These are phyloP conservation scores for Aspergillus sojae DNA, from an alignment of 2,329 filamentous ascomycete genomes.

Conservation along the genomic window DNA sequence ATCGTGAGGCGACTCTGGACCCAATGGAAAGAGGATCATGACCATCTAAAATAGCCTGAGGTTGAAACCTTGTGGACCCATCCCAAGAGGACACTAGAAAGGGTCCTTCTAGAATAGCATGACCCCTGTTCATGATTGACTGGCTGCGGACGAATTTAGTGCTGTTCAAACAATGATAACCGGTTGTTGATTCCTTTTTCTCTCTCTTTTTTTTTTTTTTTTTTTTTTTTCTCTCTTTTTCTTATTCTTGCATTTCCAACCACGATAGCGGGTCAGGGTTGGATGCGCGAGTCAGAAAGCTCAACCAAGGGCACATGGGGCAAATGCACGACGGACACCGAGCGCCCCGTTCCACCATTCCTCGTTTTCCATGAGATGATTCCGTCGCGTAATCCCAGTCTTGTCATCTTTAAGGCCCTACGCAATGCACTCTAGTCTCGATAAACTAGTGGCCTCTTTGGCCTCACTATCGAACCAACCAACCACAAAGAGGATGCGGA, in stretches of 20 bases:
- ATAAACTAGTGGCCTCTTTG: not conserved
- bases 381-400: slow-evolving; percentile 22
- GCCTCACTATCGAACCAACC: not conserved
- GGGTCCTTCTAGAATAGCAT: slow-evolving; percentile 3
- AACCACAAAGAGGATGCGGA: not conserved
- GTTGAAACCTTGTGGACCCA: no score
- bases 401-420: not conserved
- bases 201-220: no score
- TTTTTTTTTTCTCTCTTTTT: not conserved
- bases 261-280: not conserved
- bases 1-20: slow-evolving; percentile 1
- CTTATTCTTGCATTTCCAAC: not conserved
- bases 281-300: not conserved
- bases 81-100: no score
- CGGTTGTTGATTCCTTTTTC: not conserved
- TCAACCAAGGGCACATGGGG: slow-evolving; percentile 2
- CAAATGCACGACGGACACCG: not conserved
- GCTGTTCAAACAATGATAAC: not conserved
- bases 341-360: not conserved
- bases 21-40: not conserved
- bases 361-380: slow-evolving; percentile 16
- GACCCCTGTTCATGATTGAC: not conserved
- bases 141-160: not conserved
- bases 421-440: not conserved
- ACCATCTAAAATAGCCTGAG: not conserved